These are phyloP conservation scores for Stagonosporopsis rhizophila DNA, from an alignment of 2,329 filamentous ascomycete genomes.

Conservation along the genomic window DNA sequence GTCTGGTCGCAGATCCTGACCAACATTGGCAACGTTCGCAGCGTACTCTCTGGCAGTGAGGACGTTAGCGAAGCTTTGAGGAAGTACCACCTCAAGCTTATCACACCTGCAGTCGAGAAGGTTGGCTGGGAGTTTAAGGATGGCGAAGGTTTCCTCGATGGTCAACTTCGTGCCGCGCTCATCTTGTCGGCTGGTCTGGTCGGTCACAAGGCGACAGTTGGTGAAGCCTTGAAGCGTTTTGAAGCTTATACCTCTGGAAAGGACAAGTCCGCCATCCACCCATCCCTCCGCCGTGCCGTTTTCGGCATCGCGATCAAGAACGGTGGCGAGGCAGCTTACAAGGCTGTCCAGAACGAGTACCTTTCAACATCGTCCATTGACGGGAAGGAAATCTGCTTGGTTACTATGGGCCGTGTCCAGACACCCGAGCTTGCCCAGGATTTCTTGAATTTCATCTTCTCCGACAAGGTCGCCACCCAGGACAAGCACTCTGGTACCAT, in stretches of 20 bases:
- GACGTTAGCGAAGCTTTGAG: constrained; percentile 75
- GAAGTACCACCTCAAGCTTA: constrained; percentile 79
- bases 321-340: constrained; percentile 72
- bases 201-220: constrained; percentile 74
- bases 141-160: constrained; percentile 80
- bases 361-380: constrained; percentile 83
- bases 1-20: constrained; percentile 88
- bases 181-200: constrained; percentile 76
- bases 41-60: constrained; percentile 82
- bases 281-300: constrained; percentile 79
- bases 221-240: constrained; percentile 81
- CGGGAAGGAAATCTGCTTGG: constrained; percentile 84
- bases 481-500: constrained; percentile 86
- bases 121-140: constrained; percentile 86
- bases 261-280: constrained; percentile 75
- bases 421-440: constrained; percentile 71
- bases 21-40: constrained; percentile 77
- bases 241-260: constrained; percentile 73
- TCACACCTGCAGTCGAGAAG: constrained; percentile 75
- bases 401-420: constrained; percentile 76
- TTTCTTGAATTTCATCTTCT: constrained; percentile 77
- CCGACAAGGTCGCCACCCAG: constrained; percentile 81
- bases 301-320: constrained; percentile 82
- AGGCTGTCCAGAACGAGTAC: constrained; percentile 85
- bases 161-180: constrained; percentile 82